A percentile compares a stretch with the other conserved stretches of the same genome.
Conservation (phyloP, 768 basidiomycete species). For the Podaxis rugospora region DNA sequence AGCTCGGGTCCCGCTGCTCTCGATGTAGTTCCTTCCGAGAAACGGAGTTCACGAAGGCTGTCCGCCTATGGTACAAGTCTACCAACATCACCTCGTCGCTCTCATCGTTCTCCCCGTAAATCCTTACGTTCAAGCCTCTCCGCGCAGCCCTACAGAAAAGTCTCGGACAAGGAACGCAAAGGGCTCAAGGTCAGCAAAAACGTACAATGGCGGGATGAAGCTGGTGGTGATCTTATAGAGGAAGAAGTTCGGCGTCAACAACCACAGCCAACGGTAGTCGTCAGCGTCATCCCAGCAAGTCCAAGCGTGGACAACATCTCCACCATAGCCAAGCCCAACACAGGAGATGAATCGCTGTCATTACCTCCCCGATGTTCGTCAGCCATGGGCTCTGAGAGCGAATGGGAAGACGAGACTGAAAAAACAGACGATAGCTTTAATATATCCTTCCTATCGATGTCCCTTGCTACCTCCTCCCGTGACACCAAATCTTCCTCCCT, state of each 20-base stretch:
- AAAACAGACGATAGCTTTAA: conserved; percentile 76
- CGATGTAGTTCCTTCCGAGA: conserved; percentile 23
- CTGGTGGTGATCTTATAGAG: conserved; percentile 77
- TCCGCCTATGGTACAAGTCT: conserved; percentile 37
- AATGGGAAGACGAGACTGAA: conserved; percentile 89
- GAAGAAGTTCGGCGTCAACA: conserved; percentile 31
- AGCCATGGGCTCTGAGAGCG: conserved; percentile 65
- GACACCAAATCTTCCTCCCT: conserved; percentile 15
- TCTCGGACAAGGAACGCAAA: conserved; percentile 60
- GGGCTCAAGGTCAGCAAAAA: conserved; percentile 58
- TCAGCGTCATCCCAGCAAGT: conserved; percentile 41
- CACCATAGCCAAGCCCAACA: conserved; percentile 18
- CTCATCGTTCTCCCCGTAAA: conserved; percentile 62
- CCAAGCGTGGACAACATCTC: conserved; percentile 26
- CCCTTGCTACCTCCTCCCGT: conserved; percentile 32
- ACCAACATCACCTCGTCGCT: conserved; percentile 47
- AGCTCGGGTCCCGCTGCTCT: conserved; percentile 46
- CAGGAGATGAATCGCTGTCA: conserved; percentile 19
- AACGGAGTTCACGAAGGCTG: conserved; percentile 29
- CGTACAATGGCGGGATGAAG: conserved; percentile 87
- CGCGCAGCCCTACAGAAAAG: conserved; percentile 56
- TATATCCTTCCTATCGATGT: conserved; percentile 45
- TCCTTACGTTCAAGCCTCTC: conserved; percentile 64
- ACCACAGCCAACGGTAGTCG: conserved; percentile 23
- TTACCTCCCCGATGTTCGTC: conserved; percentile 26